Percentiles rank a stretch among this genome's conserved stretches.
These are phyloP conservation scores for Apiotrichum brassicae DNA, from an alignment of 1,284 basidiomycete genomes.

Conservation along the genomic window DNA sequence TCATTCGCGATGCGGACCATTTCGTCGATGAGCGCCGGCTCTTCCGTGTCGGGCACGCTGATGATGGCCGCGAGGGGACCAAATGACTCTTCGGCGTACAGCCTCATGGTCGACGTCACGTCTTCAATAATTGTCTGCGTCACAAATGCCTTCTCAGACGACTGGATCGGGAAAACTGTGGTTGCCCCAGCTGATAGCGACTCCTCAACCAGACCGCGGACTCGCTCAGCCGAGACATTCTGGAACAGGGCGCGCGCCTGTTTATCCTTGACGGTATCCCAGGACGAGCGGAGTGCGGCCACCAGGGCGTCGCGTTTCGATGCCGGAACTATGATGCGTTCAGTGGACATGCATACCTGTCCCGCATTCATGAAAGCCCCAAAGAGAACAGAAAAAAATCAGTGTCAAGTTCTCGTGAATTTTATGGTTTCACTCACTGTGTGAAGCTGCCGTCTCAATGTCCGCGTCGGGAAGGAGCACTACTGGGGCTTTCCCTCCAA, in stretches of 20 bases:
- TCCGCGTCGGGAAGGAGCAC: conserved; percentile 59
- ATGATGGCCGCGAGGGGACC: conserved; percentile 51
- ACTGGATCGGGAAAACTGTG: conserved; percentile 4
- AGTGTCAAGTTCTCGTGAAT: too few species aligned
- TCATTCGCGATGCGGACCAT: conserved; percentile 52
- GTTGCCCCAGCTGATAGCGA: conserved; percentile 54
- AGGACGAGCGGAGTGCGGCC: conserved; percentile 26
- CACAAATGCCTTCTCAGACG: conserved; percentile 48
- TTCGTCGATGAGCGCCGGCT: conserved; percentile 44
- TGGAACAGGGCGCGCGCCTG: conserved; percentile 50
- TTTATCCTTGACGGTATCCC: conserved; percentile 34
- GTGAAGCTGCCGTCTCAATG: conserved; percentile 52
- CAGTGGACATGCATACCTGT: conserved; percentile 65
- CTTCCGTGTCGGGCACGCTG: conserved; percentile 15
- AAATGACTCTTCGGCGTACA: conserved; percentile 58
- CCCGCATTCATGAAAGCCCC: conserved; percentile 60
- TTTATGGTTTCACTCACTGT: conserved; percentile 12
- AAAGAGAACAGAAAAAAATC: conserved; percentile 49
- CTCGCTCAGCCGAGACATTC: conserved; percentile 52
- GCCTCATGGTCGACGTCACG: conserved; percentile 52
- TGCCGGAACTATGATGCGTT: conserved; percentile 57
- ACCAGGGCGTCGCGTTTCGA: conserved; percentile 45
- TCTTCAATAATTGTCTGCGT: conserved; percentile 55
- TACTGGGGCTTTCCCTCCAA: conserved; percentile 50
- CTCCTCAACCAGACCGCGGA: conserved; percentile 53